Evolutionary conservation across 2,329 filamentous ascomycete species (phyloP).

Genomic region (Aspergillus alliaceus): DNA sequence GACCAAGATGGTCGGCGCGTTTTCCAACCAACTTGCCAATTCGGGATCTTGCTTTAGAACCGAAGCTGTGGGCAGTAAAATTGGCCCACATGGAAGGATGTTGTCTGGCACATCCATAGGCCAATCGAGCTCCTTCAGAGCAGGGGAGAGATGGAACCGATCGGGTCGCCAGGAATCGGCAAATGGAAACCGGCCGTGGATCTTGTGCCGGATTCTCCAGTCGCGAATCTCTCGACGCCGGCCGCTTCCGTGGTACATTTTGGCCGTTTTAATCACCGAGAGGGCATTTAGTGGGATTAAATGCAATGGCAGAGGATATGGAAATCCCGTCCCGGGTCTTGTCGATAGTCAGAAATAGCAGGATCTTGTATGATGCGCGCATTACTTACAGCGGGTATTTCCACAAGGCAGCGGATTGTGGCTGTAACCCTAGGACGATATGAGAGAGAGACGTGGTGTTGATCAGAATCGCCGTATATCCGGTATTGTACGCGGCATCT

Average conservation of each 20-base stretch:
- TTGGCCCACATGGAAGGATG: conserved; percentile 50
- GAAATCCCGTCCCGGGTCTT: conserved; percentile 47
- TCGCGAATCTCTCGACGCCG: conserved; percentile 22
- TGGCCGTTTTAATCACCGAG: conserved; percentile 29
- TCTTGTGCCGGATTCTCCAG: conserved; percentile 27
- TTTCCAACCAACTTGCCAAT: conserved; percentile 46
- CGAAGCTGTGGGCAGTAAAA: conserved; percentile 37
- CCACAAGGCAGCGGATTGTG: conserved; percentile 31
- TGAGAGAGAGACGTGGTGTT: conserved; percentile 49
- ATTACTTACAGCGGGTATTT: conserved; percentile 35
- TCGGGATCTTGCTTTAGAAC: conserved; percentile 42
- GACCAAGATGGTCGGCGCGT: conserved; percentile 48
- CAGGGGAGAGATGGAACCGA: conserved; percentile 29
- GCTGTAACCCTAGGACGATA: conserved; percentile 42
- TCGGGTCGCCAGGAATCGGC: conserved; percentile 26
- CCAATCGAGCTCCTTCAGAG: conserved; percentile 41
- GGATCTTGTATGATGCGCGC: background rate
- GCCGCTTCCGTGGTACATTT: conserved; percentile 26
- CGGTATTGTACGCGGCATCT: conserved; percentile 42
- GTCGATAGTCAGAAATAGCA: background rate
- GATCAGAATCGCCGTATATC: conserved; percentile 38
- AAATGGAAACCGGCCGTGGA: conserved; percentile 28
- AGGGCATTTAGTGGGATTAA: conserved; percentile 46
- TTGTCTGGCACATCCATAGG: conserved; percentile 42
- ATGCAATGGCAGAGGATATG: conserved; percentile 49